phyloP scores from a whole-genome alignment of 306 rosid genomes.

The Heteromeles arbutifolia region DNA sequence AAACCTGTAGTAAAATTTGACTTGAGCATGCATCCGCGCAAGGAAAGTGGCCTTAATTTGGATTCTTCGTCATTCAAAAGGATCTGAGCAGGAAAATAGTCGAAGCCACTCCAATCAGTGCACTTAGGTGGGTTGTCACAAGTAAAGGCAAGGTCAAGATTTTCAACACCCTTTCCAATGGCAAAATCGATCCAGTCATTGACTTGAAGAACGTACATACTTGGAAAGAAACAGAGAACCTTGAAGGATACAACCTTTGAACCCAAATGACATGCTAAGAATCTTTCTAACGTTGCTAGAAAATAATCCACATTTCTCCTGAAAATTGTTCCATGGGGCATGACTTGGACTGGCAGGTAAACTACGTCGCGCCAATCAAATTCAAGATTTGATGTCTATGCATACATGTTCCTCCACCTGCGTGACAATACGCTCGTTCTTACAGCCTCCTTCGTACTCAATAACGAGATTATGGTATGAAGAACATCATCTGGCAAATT shows the following conservation, averaged over 20 bases:
- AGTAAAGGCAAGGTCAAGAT: not conserved
- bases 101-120: not conserved
- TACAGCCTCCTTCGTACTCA: constrained; percentile 8
- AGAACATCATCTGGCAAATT: constrained; percentile 12
- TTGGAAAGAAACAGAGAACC: not conserved
- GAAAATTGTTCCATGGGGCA: not conserved
- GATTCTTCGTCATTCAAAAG: not conserved
- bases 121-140: not conserved
- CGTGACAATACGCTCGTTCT: not conserved
- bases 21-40: not conserved
- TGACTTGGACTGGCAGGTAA: not conserved
- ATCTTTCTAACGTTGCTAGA: not conserved
- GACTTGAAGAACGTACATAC: not conserved
- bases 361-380: not conserved
- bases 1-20: not conserved
- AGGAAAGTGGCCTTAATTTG: not conserved
- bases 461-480: not conserved
- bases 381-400: not conserved
- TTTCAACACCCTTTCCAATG: not conserved
- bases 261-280: not conserved
- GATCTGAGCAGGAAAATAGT: not conserved
- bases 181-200: constrained; percentile 1
- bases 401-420: constrained; percentile 1
- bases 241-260: not conserved
- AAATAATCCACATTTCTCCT: not conserved